Evolutionary conservation across 116 monocot species (phyloP).

Genomic region (Trichopus zeylanicus): DNA sequence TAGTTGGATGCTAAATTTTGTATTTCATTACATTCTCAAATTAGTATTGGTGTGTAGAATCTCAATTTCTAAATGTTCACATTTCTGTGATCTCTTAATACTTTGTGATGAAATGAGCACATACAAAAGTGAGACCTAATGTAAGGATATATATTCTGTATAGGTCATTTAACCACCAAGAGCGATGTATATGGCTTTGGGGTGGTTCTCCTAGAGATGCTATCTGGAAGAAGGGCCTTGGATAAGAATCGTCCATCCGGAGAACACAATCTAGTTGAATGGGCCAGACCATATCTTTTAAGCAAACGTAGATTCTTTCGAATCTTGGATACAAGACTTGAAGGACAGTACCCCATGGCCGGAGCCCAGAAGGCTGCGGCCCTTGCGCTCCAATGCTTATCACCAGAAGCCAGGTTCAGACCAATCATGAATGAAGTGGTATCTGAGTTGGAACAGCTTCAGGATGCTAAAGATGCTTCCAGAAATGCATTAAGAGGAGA

Average conservation of each 20-base stretch:
- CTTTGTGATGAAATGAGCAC: no score
- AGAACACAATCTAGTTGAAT: conserved; percentile 67
- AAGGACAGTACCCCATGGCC: conserved; percentile 45
- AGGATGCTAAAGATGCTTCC: conserved; percentile 2
- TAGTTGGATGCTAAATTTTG: no score
- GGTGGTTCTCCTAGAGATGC: conserved; percentile 71
- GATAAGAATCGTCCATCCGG: conserved; percentile 70
- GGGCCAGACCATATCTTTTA: conserved; percentile 55
- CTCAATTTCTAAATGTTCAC: no score
- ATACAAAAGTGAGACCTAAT: no score
- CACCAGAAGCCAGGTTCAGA: conserved; percentile 25
- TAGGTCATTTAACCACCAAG: conserved; percentile 62
- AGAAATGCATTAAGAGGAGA: not conserved
- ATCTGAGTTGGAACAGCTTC: conserved; percentile 35
- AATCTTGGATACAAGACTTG: conserved; percentile 40
- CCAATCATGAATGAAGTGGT: conserved; percentile 65
- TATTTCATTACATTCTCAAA: no score
- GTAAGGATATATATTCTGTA: not conserved
- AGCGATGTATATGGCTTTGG: conserved; percentile 80
- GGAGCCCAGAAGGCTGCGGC: conserved; percentile 44
- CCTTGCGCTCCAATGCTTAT: conserved; percentile 44
- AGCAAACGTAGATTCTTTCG: conserved; percentile 53
- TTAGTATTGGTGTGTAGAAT: no score
- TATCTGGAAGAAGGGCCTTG: conserved; percentile 51
- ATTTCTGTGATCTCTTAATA: no score